phyloP scores from a whole-genome alignment of 768 basidiomycete species.

The Coprinopsis marcescibilis region DNA sequence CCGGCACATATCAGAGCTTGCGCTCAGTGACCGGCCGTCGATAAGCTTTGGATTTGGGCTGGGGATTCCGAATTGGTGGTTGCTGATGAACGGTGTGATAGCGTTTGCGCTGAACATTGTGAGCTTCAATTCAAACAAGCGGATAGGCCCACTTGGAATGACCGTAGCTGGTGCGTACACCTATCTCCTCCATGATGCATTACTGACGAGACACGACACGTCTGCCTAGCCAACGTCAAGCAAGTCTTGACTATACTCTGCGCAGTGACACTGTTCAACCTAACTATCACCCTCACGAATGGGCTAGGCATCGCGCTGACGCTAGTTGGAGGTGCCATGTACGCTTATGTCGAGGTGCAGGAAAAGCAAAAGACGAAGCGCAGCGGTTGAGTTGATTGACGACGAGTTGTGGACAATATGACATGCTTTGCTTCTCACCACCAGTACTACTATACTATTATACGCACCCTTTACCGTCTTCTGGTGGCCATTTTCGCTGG shows the following conservation, averaged over 20 bases:
- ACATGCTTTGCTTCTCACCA: too few species aligned
- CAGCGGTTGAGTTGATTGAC: slow-evolving; percentile 3
- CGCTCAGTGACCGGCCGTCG: background rate
- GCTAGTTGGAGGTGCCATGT: slow-evolving; percentile 80
- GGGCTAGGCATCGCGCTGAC: slow-evolving; percentile 80
- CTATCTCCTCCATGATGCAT: background rate
- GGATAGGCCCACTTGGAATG: slow-evolving; percentile 85
- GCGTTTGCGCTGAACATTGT: slow-evolving; percentile 94
- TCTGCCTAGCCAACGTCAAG: slow-evolving; percentile 72
- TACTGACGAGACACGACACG: slow-evolving; percentile 6
- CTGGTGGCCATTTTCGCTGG: too few species aligned
- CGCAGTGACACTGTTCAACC: slow-evolving; percentile 78
- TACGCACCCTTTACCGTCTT: too few species aligned
- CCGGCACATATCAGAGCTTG: background rate
- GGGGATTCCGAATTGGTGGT: slow-evolving; percentile 34
- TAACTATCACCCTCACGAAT: slow-evolving; percentile 76
- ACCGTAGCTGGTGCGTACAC: slow-evolving; percentile 69
- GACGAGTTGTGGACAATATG: too few species aligned
- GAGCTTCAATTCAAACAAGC: slow-evolving; percentile 93
- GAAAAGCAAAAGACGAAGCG: slow-evolving; percentile 29
- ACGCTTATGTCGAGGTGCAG: slow-evolving; percentile 59
- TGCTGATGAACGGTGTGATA: slow-evolving; percentile 75
- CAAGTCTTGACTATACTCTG: slow-evolving; percentile 87
- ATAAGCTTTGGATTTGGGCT: slow-evolving; percentile 25
- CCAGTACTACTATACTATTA: too few species aligned